phyloP scores from a whole-genome alignment of 345 rosid species.

The Eucalyptus polybractea region DNA sequence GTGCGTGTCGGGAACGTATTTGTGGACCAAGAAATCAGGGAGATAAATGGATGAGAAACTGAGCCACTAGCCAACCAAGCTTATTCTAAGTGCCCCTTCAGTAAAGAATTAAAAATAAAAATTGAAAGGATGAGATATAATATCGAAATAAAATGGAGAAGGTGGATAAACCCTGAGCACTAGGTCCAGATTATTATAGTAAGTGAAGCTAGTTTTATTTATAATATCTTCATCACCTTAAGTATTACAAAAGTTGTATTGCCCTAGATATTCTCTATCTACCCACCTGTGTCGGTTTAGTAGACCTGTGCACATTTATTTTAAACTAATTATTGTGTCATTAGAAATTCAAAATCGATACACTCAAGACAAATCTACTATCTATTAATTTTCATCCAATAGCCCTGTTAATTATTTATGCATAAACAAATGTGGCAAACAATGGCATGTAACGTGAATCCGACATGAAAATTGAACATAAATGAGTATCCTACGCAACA shows the following conservation, averaged over 20 bases:
- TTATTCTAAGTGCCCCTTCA: neutral
- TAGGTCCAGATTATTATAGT: neutral
- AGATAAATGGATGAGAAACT: neutral
- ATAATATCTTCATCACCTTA: neutral
- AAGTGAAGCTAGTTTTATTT: neutral
- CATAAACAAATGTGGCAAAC: neutral
- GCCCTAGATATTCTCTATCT: neutral
- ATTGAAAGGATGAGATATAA: neutral
- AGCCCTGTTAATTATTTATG: neutral
- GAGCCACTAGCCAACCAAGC: neutral
- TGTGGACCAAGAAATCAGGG: neutral
- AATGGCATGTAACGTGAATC: neutral
- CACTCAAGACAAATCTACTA: neutral
- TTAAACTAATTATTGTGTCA: neutral
- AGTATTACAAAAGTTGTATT: neutral
- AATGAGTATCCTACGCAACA: neutral
- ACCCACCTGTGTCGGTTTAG: neutral
- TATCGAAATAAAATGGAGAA: neutral
- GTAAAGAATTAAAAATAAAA: neutral
- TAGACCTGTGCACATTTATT: neutral
- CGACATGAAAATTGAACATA: neutral
- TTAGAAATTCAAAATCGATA: neutral
- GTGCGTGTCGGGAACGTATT: neutral
- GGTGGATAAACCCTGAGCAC: neutral
- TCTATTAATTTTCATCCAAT: neutral